phyloP scores from a whole-genome alignment of 176 grass and related monocot genomes.

The Oryza coarctata region DNA sequence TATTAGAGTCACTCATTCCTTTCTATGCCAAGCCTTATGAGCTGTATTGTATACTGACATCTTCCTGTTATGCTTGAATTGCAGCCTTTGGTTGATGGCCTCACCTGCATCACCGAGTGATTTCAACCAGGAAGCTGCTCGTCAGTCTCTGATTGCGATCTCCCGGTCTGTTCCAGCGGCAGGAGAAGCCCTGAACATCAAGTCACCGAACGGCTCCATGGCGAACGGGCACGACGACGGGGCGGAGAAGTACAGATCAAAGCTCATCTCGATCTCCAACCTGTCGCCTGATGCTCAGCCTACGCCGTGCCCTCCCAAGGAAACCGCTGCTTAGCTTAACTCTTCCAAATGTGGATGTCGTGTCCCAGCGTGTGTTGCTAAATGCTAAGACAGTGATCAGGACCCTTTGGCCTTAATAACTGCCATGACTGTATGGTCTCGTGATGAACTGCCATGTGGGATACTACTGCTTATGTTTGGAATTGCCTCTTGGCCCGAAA shows the following conservation, averaged over 20 bases:
- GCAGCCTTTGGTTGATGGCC: conserved; percentile 51
- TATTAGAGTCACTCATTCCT: background rate
- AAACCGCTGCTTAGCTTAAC: conserved; percentile 11
- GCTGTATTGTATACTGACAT: background rate
- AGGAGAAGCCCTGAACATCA: conserved; percentile 6
- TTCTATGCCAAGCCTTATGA: background rate
- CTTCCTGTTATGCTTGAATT: background rate
- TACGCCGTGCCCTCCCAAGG: conserved; percentile 26
- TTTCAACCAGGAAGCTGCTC: conserved; percentile 54
- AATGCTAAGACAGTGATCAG: conserved; percentile 18
- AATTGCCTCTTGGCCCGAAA: conserved; percentile 8
- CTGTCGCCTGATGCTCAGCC: conserved; percentile 44
- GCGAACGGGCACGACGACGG: conserved; percentile 13
- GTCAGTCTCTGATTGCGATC: conserved; percentile 73
- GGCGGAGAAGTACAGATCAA: conserved; percentile 54
- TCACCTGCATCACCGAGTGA: conserved; percentile 14
- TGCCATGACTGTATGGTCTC: background rate
- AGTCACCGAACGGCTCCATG: conserved; percentile 12
- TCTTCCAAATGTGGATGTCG: conserved; percentile 11
- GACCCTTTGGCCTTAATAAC: conserved; percentile 25
- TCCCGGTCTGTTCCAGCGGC: conserved; percentile 49
- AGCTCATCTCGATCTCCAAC: conserved; percentile 82
- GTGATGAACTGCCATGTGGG: conserved; percentile 8
- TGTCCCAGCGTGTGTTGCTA: conserved; percentile 23
- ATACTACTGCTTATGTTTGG: background rate